Evolutionary conservation across 2,329 filamentous ascomycete genomes (phyloP), one percentile per base, ranked within the genome.

Genomic region (Curvularia lunata): DNA sequence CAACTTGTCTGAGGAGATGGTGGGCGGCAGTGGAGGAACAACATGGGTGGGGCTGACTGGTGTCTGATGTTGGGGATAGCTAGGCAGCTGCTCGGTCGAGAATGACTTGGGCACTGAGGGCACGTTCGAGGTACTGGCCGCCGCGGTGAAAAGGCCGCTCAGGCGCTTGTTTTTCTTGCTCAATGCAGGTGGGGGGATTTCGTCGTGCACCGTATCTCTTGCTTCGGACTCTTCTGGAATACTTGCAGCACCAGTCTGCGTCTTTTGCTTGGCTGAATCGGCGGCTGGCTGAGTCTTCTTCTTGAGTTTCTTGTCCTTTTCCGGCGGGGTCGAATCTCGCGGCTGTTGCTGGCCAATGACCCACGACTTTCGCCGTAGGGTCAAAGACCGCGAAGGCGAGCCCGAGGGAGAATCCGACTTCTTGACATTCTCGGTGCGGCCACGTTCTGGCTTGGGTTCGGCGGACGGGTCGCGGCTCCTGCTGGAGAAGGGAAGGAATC

Each of bases 61-160:
- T 21, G 73, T 69, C 6, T 75, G 70, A 13, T 75, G 68, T 25
- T 76, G 70, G 6, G 70, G 55, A 48, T 76, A 70, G 13, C 67
- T 69, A 5, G 79, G 78, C 7, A 83, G 68, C 49, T 76, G 73
- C 51, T 83, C 81, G 2, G 80, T 81, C 8, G 81, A 83, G 65
- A 82, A 83, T 0, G 81, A 82, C 55, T 80, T 81, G 18, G 79
- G 80, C 13, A 82, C 61, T 1, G 69, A 64, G n/a, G 78, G 79
- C 41, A 81, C 63, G 32, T 74, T 63, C 19, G 78, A 77, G 5
- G 63, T 62, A 41, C 64, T 64, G 48, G 69, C 42, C 1, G 71
- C 64, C 3, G 68, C 49, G 50, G 60, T 70, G 58, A 77, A 72
- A 40, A 77, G 58, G 12, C 69, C 69, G 43, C 74, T 76, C 27